Evolutionary conservation across 2,329 filamentous ascomycete species (phyloP), one percentile per base, ranked within the genome.

Genomic region (Xylariaceae sp.): DNA sequence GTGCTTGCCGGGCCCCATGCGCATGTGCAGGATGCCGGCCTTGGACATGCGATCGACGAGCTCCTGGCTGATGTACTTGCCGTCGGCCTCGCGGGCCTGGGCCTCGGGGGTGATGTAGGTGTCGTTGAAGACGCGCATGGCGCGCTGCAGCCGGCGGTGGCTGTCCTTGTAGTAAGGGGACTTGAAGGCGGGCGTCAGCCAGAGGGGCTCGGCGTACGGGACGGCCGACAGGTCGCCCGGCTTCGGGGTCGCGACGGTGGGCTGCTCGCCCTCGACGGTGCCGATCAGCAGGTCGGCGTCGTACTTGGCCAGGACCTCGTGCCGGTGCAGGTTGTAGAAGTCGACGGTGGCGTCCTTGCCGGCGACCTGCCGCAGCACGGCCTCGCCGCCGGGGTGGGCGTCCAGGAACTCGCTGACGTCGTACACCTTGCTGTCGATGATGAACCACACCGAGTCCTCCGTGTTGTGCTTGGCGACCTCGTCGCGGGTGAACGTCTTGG

Each of bases 281-380:
- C 88, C 88, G 52, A 94, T 74, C 62, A 77, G 83, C 13, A 94
- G 74, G 53, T 76, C 71, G 32, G 76, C 71, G 31, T 73, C 66
- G 70, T 94, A 94, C 61, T 88, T 88, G 44, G 80, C 69, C 9
- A 94, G 74, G n/a, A 94, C 85, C 64, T 94, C 88, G 52, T 94
- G 87, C 17, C 88, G 74, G 67, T 95, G 88, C 37, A 95, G 79
- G 69, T 94, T 94, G 76, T 94, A 94, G 65, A 94, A 94, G 40
- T 83, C 83, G 24, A 74, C 68, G 2, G 88, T 94, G 35, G 87
- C 86, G 57, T 94, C 88, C 50, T 78, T 74, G 46, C 88, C 88
- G 19, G 85, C 88, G 33, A 90, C 77, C 64, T 94, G 86, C 38
- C 76, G 73, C 26, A 94, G 76, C 16, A 94, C 87, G 30, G 84